Conservation (phyloP, 1,284 basidiomycete genomes). For the Paramarasmius palmivorus region DNA sequence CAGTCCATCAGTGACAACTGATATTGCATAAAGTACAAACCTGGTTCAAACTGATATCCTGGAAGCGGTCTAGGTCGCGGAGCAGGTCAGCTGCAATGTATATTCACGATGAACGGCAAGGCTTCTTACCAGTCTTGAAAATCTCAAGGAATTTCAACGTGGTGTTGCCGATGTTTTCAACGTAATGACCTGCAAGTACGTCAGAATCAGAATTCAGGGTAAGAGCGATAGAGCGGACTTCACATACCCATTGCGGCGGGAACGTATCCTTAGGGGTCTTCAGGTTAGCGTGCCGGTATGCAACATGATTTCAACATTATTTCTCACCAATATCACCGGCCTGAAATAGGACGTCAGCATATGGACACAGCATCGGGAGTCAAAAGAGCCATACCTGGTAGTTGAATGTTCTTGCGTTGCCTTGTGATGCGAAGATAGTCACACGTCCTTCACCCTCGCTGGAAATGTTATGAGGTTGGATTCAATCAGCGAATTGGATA, state of each 20-base stretch:
- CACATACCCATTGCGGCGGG: conserved; percentile 53
- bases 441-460: conserved; percentile 61
- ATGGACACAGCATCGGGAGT: neutral
- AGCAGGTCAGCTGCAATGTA: conserved; percentile 2
- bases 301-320: conserved; percentile 3
- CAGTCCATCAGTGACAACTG: no score
- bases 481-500: neutral
- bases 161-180: conserved; percentile 71
- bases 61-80: conserved; percentile 43
- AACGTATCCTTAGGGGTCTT: conserved; percentile 43
- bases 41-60: conserved; percentile 67
- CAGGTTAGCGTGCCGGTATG: conserved; percentile 9
- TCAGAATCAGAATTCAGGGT: neutral
- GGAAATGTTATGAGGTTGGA: conserved; percentile 7
- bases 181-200: conserved; percentile 51
- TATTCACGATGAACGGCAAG: neutral
- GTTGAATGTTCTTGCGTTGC: conserved; percentile 68
- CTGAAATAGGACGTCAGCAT: conserved; percentile 26
- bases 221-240: neutral
- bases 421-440: conserved; percentile 62
- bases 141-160: conserved; percentile 67
- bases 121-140: conserved; percentile 51
- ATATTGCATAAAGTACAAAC: conserved; percentile 26
- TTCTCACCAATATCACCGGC: conserved; percentile 60
- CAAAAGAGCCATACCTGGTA: conserved; percentile 43